A percentile compares a stretch with the other conserved stretches of the same genome.
These are phyloP conservation scores for Pyrenula aspistea DNA, from an alignment of 495 filamentous ascomycete genomes.

Conservation along the genomic window DNA sequence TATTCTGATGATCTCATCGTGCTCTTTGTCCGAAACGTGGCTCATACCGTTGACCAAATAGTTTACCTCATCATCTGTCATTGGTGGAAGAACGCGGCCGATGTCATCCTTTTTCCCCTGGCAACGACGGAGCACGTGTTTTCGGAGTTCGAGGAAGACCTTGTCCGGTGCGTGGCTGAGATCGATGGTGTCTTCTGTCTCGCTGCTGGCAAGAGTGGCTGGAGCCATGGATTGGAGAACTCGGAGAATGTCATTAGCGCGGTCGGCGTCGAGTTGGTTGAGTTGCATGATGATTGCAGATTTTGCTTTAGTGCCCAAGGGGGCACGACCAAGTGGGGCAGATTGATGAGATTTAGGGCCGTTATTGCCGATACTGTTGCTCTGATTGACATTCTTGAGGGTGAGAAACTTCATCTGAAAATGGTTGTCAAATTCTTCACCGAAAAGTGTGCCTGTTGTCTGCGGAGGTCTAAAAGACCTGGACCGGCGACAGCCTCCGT, in stretches of 20 bases:
- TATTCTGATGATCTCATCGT: not conserved
- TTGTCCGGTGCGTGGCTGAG: not conserved
- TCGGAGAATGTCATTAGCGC: not conserved
- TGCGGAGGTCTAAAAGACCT: not conserved
- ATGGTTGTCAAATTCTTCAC: not conserved
- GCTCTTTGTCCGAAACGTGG: not conserved
- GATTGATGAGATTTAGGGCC: not conserved
- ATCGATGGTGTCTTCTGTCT: not conserved
- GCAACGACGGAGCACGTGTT: not conserved
- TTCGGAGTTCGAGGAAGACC: not conserved
- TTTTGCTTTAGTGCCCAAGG: not conserved
- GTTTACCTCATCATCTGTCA: not conserved
- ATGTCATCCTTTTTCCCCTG: not conserved
- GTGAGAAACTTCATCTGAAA: not conserved
- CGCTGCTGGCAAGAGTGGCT: not conserved
- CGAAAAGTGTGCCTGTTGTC: not conserved
- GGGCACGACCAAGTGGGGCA: not conserved
- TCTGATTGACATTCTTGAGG: not conserved
- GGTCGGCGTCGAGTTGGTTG: not conserved
- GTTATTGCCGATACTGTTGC: not conserved
- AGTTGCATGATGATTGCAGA: not conserved
- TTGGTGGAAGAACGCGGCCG: not conserved
- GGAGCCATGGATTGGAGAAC: not conserved
- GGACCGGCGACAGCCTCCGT: not conserved
- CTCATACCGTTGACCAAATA: not conserved